These are phyloP conservation scores for Strigomonas culicis DNA, from an alignment of 208 protist genomes.

Conservation along the genomic window DNA sequence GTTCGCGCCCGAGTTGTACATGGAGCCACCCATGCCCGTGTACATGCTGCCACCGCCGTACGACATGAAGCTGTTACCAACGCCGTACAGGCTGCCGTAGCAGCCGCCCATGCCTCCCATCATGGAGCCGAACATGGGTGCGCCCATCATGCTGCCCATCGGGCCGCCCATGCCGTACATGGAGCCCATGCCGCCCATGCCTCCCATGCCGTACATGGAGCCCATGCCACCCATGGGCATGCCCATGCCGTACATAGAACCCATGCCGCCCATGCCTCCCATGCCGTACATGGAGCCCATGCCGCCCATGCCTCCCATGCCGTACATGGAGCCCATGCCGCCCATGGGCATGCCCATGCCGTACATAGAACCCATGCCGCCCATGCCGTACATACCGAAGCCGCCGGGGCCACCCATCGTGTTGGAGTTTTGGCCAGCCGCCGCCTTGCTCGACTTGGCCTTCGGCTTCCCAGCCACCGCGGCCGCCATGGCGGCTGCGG, in stretches of 20 bases:
- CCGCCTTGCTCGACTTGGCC: neutral
- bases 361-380: conserved; percentile 5
- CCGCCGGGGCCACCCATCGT: conserved; percentile 1
- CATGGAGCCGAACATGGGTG: conserved; percentile 19
- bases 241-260: conserved; percentile 16
- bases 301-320: conserved; percentile 20
- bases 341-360: conserved; percentile 18
- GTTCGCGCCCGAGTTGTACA: conserved; percentile 12
- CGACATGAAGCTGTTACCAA: conserved; percentile 17
- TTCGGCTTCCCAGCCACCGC: conserved; percentile 1
- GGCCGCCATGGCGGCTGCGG: neutral
- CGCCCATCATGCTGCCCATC: conserved; percentile 23
- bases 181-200: conserved; percentile 22
- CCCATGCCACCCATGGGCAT: conserved; percentile 25
- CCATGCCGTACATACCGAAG: conserved; percentile 30
- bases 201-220: conserved; percentile 36
- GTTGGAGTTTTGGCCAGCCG: neutral
- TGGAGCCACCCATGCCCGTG: conserved; percentile 12
- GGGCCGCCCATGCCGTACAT: conserved; percentile 22
- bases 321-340: conserved; percentile 36
- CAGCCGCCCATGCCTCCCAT: conserved; percentile 26
- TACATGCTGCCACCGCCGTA: conserved; percentile 25
- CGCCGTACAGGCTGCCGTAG: conserved; percentile 22
- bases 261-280: conserved; percentile 10
- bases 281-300: conserved; percentile 31